phyloP scores from a whole-genome alignment of 2,329 filamentous ascomycete genomes.

The Ophiostoma triangulosporum region DNA sequence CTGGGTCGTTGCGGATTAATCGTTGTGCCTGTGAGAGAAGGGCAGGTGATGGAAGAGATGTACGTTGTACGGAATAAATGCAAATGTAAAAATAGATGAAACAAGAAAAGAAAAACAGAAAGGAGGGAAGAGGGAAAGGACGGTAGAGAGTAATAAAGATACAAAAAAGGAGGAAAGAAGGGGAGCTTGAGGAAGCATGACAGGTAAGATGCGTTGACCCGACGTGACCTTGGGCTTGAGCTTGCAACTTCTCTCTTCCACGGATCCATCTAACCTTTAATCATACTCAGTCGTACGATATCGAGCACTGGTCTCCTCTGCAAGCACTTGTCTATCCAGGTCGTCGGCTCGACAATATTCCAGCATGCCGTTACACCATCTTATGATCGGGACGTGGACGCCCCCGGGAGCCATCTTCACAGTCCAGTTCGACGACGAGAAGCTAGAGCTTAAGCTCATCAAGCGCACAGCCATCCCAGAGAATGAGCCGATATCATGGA shows the following conservation, averaged over 20 bases:
- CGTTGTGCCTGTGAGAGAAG: conserved; percentile 5
- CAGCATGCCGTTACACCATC: conserved; percentile 65
- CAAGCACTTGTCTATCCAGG: not conserved
- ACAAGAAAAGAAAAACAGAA: not conserved
- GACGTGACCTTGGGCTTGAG: too few species aligned
- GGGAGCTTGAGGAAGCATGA: not conserved
- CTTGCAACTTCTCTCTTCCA: too few species aligned
- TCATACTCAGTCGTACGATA: not conserved
- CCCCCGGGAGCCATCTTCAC: conserved; percentile 83
- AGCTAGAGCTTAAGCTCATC: conserved; percentile 57
- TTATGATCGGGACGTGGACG: conserved; percentile 89
- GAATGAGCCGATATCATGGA: conserved; percentile 86
- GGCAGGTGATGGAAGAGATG: not conserved
- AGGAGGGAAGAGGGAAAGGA: too few species aligned
- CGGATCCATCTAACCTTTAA: not conserved
- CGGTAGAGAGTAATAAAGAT: too few species aligned
- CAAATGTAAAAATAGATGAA: not conserved
- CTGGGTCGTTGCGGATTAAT: conserved; percentile 3
- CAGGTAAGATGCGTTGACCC: too few species aligned
- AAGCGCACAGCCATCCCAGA: conserved; percentile 70
- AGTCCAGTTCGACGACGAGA: conserved; percentile 74
- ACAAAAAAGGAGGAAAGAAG: too few species aligned
- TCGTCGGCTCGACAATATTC: not conserved
- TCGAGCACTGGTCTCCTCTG: not conserved
- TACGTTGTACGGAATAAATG: not conserved